Conservation (phyloP, 257 asterid species). For the Knoxia roxburghii region DNA sequence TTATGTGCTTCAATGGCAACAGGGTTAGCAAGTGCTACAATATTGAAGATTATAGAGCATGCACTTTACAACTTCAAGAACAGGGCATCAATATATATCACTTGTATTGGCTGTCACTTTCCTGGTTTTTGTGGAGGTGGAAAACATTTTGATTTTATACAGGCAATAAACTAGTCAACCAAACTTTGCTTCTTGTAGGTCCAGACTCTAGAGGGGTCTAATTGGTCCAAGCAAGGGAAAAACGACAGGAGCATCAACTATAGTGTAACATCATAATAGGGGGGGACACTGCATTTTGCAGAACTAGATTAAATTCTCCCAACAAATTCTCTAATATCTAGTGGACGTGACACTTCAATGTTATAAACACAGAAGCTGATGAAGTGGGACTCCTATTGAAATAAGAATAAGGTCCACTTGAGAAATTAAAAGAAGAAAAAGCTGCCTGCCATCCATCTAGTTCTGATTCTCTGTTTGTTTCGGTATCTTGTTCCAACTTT, state of each 20-base stretch:
- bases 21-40: neutral
- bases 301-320: conserved; percentile 9
- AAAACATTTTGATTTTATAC: conserved; percentile 15
- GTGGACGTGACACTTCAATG: conserved; percentile 7
- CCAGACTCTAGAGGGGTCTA: conserved; percentile 15
- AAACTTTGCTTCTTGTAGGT: conserved; percentile 19
- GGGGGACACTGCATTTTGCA: conserved; percentile 13
- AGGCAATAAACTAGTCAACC: conserved; percentile 18
- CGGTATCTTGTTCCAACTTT: too few relatives aligned
- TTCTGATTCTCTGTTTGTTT: too few relatives aligned
- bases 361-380: neutral
- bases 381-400: too few relatives aligned
- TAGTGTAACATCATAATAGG: conserved; percentile 13
- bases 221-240: conserved; percentile 9
- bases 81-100: conserved; percentile 11
- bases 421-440: conserved; percentile 8
- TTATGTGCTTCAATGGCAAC: neutral
- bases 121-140: conserved; percentile 18
- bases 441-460: neutral
- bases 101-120: conserved; percentile 27
- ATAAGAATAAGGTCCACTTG: conserved; percentile 9
- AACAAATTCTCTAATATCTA: conserved; percentile 11
- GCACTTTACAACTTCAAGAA: conserved; percentile 19
- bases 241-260: conserved; percentile 1
- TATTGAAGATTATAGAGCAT: conserved; percentile 3